Evolutionary conservation across 169 alveolate species (phyloP), one percentile per base, ranked within the genome.

Genomic region (Eimeria acervulina): DNA sequence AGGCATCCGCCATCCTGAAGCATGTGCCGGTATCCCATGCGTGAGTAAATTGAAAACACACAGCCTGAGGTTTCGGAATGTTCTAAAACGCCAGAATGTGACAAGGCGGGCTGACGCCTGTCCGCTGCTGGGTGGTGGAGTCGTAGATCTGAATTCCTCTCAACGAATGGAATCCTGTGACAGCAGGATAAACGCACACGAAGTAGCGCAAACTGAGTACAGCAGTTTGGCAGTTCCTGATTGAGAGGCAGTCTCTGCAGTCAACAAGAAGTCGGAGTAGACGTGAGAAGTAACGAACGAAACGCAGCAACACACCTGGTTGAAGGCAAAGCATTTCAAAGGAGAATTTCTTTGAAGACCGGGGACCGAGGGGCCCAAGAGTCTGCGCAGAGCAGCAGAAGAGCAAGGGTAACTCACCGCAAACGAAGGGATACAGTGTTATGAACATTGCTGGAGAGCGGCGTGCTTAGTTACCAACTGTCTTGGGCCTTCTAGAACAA

Each of bases 81-180:
- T 17, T 36, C 81, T 87, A 87, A 33, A 87, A 87, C 7, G 93
- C 93, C 1, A 87, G 59, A 36, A 87, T 87, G 36, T 61, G 93
- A 26, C 93, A 59, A 19, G 93, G 93, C 59, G 93, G 83, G 59
- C 83, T 87, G 81, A 87, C 38, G 63, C 93, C 93, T 4, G 70
- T 61, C 31, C 93, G 7, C 68, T 93, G 96, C 63, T 70, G 96
- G 59, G 59, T 83, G 63, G 70, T 47, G 51, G 94, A 61, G n/a
- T 93, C 96, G 90, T 68, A 83, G 42, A 93, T 61, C 51, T 47
- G 74, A 44, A 93, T 66, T 70, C 96, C 96, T 47, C 81, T 83
- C 59, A 93, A 40, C 61, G 96, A 81, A 33, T 93, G 96, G 68
- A 93, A 83, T 40, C 96, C 96, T 93, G 94, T n/a, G 40, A 40